A percentile compares a stretch with the other conserved stretches of the same genome.
Evolutionary conservation across 2,329 filamentous ascomycete species (phyloP).

Genomic region (Aspergillus phoenicis): DNA sequence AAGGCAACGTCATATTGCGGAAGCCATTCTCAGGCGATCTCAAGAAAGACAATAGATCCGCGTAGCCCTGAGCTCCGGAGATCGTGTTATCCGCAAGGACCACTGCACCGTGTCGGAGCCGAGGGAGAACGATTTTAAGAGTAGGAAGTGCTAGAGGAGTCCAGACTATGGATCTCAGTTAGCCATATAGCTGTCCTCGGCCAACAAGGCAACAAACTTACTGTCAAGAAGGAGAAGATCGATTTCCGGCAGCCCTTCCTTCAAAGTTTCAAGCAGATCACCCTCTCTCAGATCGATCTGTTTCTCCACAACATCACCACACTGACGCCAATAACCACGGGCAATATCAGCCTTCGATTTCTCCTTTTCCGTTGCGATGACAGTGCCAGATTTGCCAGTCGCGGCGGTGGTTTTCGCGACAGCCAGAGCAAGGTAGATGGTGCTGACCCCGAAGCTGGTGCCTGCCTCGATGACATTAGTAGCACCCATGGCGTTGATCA

Average conservation of each 20-base stretch:
- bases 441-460: constrained; percentile 64
- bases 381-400: constrained; percentile 42
- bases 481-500: constrained; percentile 54
- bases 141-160: constrained; percentile 42
- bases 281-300: constrained; percentile 62
- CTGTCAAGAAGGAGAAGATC: constrained; percentile 66
- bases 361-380: constrained; percentile 66
- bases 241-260: constrained; percentile 51
- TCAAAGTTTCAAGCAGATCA: constrained; percentile 59
- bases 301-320: constrained; percentile 52
- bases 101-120: constrained; percentile 39
- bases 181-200: neutral
- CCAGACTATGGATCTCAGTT: constrained; percentile 37
- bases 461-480: constrained; percentile 61
- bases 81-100: constrained; percentile 44
- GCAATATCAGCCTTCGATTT: constrained; percentile 55
- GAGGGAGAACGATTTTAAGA: constrained; percentile 39
- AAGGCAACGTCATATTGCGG: constrained; percentile 53
- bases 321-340: constrained; percentile 55
- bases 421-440: constrained; percentile 64
- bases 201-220: constrained; percentile 41
- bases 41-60: constrained; percentile 54
- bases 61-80: constrained; percentile 34
- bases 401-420: constrained; percentile 51
- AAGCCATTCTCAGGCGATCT: constrained; percentile 53